Conservation (phyloP, 1,284 basidiomycete species). For the Coniferiporia sulphurascens region DNA sequence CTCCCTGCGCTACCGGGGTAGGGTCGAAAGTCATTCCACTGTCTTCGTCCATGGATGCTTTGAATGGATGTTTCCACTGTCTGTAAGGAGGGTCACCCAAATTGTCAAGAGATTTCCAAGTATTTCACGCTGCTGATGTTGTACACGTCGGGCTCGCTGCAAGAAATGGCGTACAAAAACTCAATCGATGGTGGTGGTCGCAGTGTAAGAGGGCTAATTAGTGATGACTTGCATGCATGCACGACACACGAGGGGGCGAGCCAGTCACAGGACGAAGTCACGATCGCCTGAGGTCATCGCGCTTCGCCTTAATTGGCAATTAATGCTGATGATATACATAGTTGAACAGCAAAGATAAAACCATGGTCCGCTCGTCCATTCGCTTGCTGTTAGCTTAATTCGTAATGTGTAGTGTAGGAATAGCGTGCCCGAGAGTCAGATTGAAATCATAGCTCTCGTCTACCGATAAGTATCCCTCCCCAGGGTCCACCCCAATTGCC, state of each 20-base stretch:
- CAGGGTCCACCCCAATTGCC: constrained; percentile 51
- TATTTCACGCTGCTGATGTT: background rate
- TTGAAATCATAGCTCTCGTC: constrained; percentile 30
- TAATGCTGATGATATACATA: background rate
- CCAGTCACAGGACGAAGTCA: background rate
- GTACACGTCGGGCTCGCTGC: background rate
- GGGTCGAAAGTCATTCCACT: constrained; percentile 47
- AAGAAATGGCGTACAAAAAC: background rate
- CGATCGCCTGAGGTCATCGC: constrained; percentile 2
- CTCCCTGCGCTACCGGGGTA: constrained; percentile 35
- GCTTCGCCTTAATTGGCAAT: background rate
- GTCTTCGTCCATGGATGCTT: constrained; percentile 64
- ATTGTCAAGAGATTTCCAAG: too few relatives aligned
- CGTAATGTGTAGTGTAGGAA: background rate
- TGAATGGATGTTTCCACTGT: background rate
- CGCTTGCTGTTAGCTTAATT: background rate
- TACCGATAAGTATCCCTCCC: constrained; percentile 56
- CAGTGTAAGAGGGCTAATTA: constrained; percentile 1
- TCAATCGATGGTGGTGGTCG: constrained; percentile 15
- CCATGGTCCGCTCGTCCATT: too few relatives aligned
- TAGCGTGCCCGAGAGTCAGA: constrained; percentile 3
- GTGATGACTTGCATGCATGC: background rate
- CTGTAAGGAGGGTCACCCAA: too few relatives aligned
- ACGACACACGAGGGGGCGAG: too few relatives aligned
- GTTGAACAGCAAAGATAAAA: too few relatives aligned